phyloP scores from a whole-genome alignment of 2,329 filamentous ascomycete genomes.

The Cladosporium sphaerospermum region DNA sequence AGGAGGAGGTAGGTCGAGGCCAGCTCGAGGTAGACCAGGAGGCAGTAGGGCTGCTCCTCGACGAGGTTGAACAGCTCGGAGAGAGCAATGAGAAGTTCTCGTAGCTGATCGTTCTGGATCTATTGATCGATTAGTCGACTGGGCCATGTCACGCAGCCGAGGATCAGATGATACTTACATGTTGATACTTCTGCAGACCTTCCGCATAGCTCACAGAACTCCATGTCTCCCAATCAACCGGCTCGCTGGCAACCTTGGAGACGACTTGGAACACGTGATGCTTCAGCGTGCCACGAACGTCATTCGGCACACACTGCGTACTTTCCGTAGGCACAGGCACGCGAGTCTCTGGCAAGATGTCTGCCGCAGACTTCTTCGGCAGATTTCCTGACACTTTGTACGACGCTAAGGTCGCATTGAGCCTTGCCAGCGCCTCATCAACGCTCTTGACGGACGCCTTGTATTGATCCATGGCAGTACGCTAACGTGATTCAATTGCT shows the following conservation, averaged over 20 bases:
- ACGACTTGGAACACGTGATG: slow-evolving; percentile 8
- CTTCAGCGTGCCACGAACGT: slow-evolving; percentile 2
- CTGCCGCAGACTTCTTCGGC: slow-evolving; percentile 4
- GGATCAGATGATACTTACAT: neutral
- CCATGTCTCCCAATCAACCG: slow-evolving; percentile 9
- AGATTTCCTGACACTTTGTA: slow-evolving; percentile 19
- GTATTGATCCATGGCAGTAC: slow-evolving; percentile 23
- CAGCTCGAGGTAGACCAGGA: slow-evolving; percentile 44
- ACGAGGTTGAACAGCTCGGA: slow-evolving; percentile 6
- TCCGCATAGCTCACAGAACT: slow-evolving; percentile 4
- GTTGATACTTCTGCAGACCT: slow-evolving; percentile 2
- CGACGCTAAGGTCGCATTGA: slow-evolving; percentile 27
- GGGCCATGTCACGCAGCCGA: neutral
- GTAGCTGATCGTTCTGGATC: slow-evolving; percentile 5
- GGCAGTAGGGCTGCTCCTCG: slow-evolving; percentile 14
- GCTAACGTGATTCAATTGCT: neutral
- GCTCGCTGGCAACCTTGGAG: slow-evolving; percentile 7
- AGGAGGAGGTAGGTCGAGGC: slow-evolving; percentile 66
- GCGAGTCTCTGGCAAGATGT: neutral
- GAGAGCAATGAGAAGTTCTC: slow-evolving; percentile 5
- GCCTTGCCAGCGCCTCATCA: slow-evolving; percentile 24
- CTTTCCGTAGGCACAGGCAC: neutral
- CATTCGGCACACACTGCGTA: neutral
- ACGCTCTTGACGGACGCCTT: slow-evolving; percentile 25
- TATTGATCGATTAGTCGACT: neutral